A percentile compares a stretch with the other conserved stretches of the same genome.
These are phyloP conservation scores for Penicillium argentinense DNA, from an alignment of 495 filamentous ascomycete genomes.

Conservation along the genomic window DNA sequence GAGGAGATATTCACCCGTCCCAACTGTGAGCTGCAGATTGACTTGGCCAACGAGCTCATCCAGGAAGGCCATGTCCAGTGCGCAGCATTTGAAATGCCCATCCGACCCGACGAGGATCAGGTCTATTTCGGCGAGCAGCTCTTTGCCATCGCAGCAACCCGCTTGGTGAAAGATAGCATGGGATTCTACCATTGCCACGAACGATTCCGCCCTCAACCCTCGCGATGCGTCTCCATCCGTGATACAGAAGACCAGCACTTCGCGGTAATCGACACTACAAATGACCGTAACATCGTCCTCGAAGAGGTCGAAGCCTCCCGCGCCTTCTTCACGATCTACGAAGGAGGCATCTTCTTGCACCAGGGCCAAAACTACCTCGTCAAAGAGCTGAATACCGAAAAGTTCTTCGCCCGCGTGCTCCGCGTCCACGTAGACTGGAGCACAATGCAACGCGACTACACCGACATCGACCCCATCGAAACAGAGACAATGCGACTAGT, in stretches of 20 bases:
- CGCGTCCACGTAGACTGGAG: slow-evolving; percentile 94
- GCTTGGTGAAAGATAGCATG: slow-evolving; percentile 68
- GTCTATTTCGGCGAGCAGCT: slow-evolving; percentile 80
- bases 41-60: slow-evolving; percentile 86
- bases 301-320: slow-evolving; percentile 96
- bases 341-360: slow-evolving; percentile 96
- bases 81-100: slow-evolving; percentile 92
- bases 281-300: slow-evolving; percentile 78
- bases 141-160: slow-evolving; percentile 66
- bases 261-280: slow-evolving; percentile 85
- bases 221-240: slow-evolving; percentile 80
- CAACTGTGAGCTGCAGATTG: slow-evolving; percentile 84
- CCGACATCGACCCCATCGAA: slow-evolving; percentile 90
- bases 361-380: slow-evolving; percentile 92
- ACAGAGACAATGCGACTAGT: slow-evolving; percentile 80
- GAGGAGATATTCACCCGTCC: slow-evolving; percentile 95
- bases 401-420: slow-evolving; percentile 69
- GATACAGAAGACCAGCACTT: slow-evolving; percentile 93
- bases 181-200: slow-evolving; percentile 90
- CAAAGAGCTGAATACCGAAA: slow-evolving; percentile 79
- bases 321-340: slow-evolving; percentile 94
- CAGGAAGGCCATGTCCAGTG: slow-evolving; percentile 95
- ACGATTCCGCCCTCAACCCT: slow-evolving; percentile 83
- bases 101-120: slow-evolving; percentile 71
- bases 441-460: slow-evolving; percentile 90